Base-by-base conservation (phyloP, 2,329 filamentous ascomycete species). In the Fusarium compactum region DNA sequence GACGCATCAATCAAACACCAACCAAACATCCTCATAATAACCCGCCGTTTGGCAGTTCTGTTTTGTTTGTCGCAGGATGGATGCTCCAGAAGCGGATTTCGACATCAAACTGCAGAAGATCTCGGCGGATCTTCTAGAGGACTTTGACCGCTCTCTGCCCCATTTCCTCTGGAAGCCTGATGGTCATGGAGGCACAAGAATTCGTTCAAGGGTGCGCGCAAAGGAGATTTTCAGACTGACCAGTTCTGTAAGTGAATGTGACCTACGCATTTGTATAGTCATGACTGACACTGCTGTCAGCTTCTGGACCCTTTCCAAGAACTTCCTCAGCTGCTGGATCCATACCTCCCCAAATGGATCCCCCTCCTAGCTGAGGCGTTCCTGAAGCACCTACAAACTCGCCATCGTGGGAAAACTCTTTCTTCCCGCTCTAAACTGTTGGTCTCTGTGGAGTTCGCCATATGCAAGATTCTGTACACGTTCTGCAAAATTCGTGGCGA, bases 401-500 rank as follows among this genome's bases (percentile, higher is more conserved):
- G 81, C 77, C 82, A 78, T 71, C 78, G 78, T 64, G 81, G 76
- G 75, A 86, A 80, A 69, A 76, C 72, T 27, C 54, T 75, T 48
- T 69, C 76, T 55, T 76, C 76, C 40, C 73, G 72, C 72, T 77
- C 76, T 10, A 71, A 83, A 58, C 78, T 87, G 12, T 75, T 89
- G 16, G 80, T 84, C 24, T 86, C 90, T 1, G 81, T 93, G 1
- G 87, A 91, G 25, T 85, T 87, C 65, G 94, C 93, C 7, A 90
- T 97, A 58, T 93, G 91, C 78, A 89, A 87, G 67, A 84, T 98
- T 4, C 80, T 99, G 38, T 98, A 98, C 78, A 91, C 91, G 0
- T 91, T 99, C 65, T 98, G 94, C 85, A 99, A 99, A 81, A 91
- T 98, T 53, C 89, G 96, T 56, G 95, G 96, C 25, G 91, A 96